phyloP scores from a whole-genome alignment of 768 basidiomycete species.

The Leccinum obscurum region DNA sequence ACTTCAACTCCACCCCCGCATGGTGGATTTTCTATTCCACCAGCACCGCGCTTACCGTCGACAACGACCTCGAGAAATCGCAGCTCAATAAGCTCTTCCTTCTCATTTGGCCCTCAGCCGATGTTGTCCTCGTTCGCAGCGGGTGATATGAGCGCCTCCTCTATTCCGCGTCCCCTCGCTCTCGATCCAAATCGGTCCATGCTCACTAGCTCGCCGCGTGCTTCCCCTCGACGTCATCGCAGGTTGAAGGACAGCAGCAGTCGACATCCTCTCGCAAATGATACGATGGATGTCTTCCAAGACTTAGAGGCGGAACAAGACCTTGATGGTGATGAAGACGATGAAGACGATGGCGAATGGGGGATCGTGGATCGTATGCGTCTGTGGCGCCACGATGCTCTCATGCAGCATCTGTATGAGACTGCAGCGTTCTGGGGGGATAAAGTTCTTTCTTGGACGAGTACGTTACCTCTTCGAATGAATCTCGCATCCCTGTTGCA shows the following conservation, averaged over 20 bases:
- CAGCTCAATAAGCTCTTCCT: slow-evolving; percentile 73
- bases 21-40: slow-evolving; percentile 42
- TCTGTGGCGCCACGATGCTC: slow-evolving; percentile 94
- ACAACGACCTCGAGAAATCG: slow-evolving; percentile 58
- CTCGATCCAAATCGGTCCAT: slow-evolving; percentile 83
- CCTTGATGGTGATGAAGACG: slow-evolving; percentile 57
- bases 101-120: slow-evolving; percentile 80
- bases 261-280: slow-evolving; percentile 75
- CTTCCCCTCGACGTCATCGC: slow-evolving; percentile 61
- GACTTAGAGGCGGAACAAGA: slow-evolving; percentile 61
- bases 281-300: slow-evolving; percentile 73
- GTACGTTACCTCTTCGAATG: slow-evolving; percentile 48
- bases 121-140: slow-evolving; percentile 72
- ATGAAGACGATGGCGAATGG: slow-evolving; percentile 70
- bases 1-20: slow-evolving; percentile 52
- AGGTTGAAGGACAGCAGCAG: slow-evolving; percentile 53
- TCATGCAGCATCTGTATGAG: slow-evolving; percentile 97
- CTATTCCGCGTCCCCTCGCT: slow-evolving; percentile 53
- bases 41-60: slow-evolving; percentile 53
- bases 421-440: slow-evolving; percentile 99
- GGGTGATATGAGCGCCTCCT: slow-evolving; percentile 60
- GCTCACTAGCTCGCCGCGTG: slow-evolving; percentile 69
- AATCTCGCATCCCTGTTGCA: slow-evolving; percentile 8
- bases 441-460: slow-evolving; percentile 94
- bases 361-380: slow-evolving; percentile 94